A percentile compares a stretch with the other conserved stretches of the same genome.
Evolutionary conservation across 2,329 filamentous ascomycete species (phyloP).

Genomic region (Fusarium metavorans): DNA sequence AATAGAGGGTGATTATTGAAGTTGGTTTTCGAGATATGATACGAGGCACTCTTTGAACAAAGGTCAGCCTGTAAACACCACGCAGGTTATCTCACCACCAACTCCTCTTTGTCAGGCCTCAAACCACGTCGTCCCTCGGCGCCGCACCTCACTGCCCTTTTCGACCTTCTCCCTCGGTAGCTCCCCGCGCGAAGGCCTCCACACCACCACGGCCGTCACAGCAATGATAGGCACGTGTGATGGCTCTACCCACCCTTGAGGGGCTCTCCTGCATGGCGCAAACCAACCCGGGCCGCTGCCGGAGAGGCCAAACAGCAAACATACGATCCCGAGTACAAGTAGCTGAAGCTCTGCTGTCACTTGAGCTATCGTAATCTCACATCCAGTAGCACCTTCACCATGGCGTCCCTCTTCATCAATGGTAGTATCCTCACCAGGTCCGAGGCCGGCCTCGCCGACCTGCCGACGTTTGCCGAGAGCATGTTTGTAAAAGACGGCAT

Average conservation of each 20-base stretch:
- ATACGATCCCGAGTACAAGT: conserved; percentile 26
- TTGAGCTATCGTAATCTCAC: not conserved
- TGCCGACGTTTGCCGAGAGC: conserved; percentile 47
- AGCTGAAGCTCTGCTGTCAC: not conserved
- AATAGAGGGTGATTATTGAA: not conserved
- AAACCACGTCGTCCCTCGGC: not conserved
- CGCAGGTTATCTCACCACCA: not conserved
- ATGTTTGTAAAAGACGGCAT: conserved; percentile 51
- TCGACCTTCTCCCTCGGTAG: conserved; percentile 2
- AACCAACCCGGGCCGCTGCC: conserved; percentile 11
- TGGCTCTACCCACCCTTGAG: conserved; percentile 23
- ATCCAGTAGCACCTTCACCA: conserved; percentile 1
- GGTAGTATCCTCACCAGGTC: conserved; percentile 45
- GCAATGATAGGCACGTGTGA: conserved; percentile 28
- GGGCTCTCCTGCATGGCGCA: conserved; percentile 17
- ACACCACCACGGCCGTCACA: conserved; percentile 13
- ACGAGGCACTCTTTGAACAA: too few species aligned
- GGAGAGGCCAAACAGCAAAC: conserved; percentile 1
- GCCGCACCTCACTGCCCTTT: not conserved
- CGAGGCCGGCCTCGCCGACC: conserved; percentile 38
- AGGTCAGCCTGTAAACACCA: not conserved
- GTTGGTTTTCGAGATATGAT: not conserved
- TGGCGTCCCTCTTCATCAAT: conserved; percentile 44
- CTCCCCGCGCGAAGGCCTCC: conserved; percentile 5
- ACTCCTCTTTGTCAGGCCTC: not conserved